Evolutionary conservation across 495 filamentous ascomycete genomes (phyloP).

Genomic region (Penicillium simplicissimum): DNA sequence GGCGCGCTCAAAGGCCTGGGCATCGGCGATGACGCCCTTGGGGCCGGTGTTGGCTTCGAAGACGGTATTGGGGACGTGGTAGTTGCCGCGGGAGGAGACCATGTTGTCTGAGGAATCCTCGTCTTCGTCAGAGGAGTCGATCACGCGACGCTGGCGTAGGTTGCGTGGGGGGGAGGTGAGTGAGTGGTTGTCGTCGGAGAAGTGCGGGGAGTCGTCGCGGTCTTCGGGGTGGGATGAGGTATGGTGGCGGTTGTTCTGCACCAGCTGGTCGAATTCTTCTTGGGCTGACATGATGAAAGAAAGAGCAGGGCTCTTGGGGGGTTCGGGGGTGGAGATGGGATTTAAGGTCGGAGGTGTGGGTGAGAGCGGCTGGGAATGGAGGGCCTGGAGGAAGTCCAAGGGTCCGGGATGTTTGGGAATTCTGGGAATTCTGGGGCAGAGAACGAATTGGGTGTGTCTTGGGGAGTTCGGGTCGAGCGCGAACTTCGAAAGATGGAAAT

Average conservation of each 20-base stretch:
- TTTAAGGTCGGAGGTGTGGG: slow-evolving; percentile 12
- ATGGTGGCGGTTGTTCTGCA: slow-evolving; percentile 55
- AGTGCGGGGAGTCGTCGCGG: slow-evolving; percentile 51
- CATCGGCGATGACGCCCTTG: slow-evolving; percentile 97
- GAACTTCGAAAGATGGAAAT: neutral
- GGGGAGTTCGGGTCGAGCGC: neutral
- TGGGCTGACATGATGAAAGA: slow-evolving; percentile 67
- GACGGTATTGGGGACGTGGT: slow-evolving; percentile 57
- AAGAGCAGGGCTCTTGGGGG: neutral
- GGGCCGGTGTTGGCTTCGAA: slow-evolving; percentile 92
- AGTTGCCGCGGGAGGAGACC: slow-evolving; percentile 45
- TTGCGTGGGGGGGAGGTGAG: slow-evolving; percentile 60
- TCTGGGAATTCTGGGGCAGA: slow-evolving; percentile 8
- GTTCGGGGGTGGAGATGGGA: slow-evolving; percentile 8
- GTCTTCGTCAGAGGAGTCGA: slow-evolving; percentile 56
- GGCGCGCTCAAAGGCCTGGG: slow-evolving; percentile 83
- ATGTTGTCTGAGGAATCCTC: slow-evolving; percentile 37
- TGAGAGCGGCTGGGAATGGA: neutral
- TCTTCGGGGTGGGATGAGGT: slow-evolving; percentile 62
- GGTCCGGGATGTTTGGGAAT: slow-evolving; percentile 2
- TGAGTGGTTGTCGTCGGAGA: slow-evolving; percentile 48
- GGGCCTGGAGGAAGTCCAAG: neutral
- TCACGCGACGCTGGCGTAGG: slow-evolving; percentile 31
- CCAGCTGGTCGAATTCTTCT: slow-evolving; percentile 79
- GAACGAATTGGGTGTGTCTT: neutral